Evolutionary conservation across 257 asterid genomes (phyloP), one percentile per base, ranked within the genome.

Genomic region (Cinchona pubescens): DNA sequence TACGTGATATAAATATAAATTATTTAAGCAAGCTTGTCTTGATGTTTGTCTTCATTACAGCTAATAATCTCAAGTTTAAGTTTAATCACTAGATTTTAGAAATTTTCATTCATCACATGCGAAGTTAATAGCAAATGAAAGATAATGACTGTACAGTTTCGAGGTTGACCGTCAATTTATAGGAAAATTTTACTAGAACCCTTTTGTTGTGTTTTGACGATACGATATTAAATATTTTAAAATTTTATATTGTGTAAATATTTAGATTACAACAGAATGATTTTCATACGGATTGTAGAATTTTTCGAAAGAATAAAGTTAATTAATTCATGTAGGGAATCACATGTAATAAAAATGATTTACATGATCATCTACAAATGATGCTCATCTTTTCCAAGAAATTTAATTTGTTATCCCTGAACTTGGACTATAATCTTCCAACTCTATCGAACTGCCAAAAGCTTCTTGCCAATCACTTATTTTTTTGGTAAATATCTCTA

Each of bases 381-480:
- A 13, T 27, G 2, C 2, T 1, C 13, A 40, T 53, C 48, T 38
- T 49, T 46, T 70, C 56, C 18, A 40, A 0, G 32, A 21, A 61
- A 7, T 29, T 21, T 13, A 34, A 46, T 30, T 2, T 51, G 9
- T 71, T 27, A 73, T n/a, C 49, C 45, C 15, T 51, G 1, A 16
- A 74, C 13, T 30, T 7, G 34, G 7, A 16, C 61, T 6, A 45
- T 27, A 42, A 46, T 66, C 59, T 53, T n/a, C 53, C 21, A 38
- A 14, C 16, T 45, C 35, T 18, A 32, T 5, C 29, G 30, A 63
- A 63, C 18, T 25, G 79, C 46, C 79, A 75, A 75, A 66, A n/a
- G n/a, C n/a, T n/a, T n/a, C n/a, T n/a, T n/a, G n/a, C n/a, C n/a
- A n/a, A n/a, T n/a, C n/a, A n/a, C n/a, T n/a, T n/a, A n/a, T n/a